Percentiles rank a stretch among this genome's conserved stretches.
phyloP scores from a whole-genome alignment of 2,329 filamentous ascomycete genomes.

The Basipetospora chlamydospora region DNA sequence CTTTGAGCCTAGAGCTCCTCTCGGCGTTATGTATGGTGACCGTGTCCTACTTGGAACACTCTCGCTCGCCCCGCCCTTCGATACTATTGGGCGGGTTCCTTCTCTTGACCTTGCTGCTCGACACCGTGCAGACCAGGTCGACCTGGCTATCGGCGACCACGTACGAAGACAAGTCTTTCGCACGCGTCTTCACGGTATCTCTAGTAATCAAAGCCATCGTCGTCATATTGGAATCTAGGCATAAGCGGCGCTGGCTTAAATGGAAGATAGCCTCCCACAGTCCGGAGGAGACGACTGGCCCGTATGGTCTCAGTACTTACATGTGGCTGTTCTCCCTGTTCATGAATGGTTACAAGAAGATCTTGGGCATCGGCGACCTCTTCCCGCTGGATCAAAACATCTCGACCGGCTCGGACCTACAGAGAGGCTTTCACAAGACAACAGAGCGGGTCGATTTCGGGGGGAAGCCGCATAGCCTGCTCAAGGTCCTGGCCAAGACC shows the following conservation, averaged over 20 bases:
- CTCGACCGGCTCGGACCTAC: conserved; percentile 4
- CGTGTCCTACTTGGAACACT: conserved; percentile 22
- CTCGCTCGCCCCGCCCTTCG: conserved; percentile 24
- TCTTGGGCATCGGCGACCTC: conserved; percentile 19
- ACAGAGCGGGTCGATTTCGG: too few relatives aligned
- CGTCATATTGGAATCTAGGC: conserved; percentile 21
- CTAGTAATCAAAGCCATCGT: conserved; percentile 21
- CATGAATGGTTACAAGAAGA: conserved; percentile 18
- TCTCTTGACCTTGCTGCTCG: conserved; percentile 26
- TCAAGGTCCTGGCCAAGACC: conserved; percentile 14
- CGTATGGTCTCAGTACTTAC: conserved; percentile 17
- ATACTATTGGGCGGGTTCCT: conserved; percentile 26
- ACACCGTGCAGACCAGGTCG: conserved; percentile 26
- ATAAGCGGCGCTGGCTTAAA: conserved; percentile 22
- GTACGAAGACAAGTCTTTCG: conserved; percentile 10
- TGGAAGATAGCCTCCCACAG: conserved; percentile 25
- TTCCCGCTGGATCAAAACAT: conserved; percentile 19
- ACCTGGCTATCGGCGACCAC: conserved; percentile 20
- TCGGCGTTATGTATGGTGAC: conserved; percentile 15
- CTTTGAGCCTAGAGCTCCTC: conserved; percentile 8
- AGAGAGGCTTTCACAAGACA: too few relatives aligned
- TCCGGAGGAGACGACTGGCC: conserved; percentile 20
- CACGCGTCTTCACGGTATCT: conserved; percentile 19
- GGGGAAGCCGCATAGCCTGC: conserved; percentile 8
- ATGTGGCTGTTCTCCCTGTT: conserved; percentile 22